Evolutionary conservation across 2,329 filamentous ascomycete species (phyloP), one percentile per base, ranked within the genome.

Genomic region (Epichloe aotearoae): DNA sequence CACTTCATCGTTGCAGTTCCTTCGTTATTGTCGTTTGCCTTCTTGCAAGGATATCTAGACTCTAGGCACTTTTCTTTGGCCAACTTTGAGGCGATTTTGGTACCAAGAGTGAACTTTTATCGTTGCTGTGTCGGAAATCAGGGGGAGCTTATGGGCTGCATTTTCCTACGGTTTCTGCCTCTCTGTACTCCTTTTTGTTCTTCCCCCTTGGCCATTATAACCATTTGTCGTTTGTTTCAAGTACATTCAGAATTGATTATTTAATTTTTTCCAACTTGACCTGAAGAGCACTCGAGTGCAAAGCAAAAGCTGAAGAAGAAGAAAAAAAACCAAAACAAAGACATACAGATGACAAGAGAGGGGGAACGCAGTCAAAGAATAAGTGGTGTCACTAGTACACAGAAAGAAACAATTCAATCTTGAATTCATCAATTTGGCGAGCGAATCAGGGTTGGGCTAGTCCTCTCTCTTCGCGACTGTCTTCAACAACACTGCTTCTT

Each of bases 191-290:
- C 61, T 66, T 66, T 64, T 64, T 66, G 60, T 57, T 63, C 60
- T 55, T 62, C 61, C 62, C 15, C 64, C 50, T 62, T 61, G 51
- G 61, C 60, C 64, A 47, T 62, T 62, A 61, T 62, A 66, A 57
- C 56, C 62, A 56, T 60, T 61, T 60, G 53, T 58, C 56, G 62
- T 58, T 61, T 61, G 57, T 63, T 58, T 60, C 61, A 66, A 67
- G 61, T 68, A 72, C 69, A 74, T 74, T 74, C 70, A 74, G 66
- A 75, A 75, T 75, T 75, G 69, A 75, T 69, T 73, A 69, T 68
- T 66, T 64, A 61, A 61, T 61, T 55, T 64, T 62, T 56, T 38
- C 36, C 52, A 56, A 58, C 57, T 62, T 67, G 60, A 62, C 61
- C 62, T 67, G 60, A 67, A 66, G 54, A 59, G 62, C 66, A 63